A percentile compares a stretch with the other conserved stretches of the same genome.
Conservation (phyloP, 73 alveolate genomes). For the Paramecium pentaurelia region DNA sequence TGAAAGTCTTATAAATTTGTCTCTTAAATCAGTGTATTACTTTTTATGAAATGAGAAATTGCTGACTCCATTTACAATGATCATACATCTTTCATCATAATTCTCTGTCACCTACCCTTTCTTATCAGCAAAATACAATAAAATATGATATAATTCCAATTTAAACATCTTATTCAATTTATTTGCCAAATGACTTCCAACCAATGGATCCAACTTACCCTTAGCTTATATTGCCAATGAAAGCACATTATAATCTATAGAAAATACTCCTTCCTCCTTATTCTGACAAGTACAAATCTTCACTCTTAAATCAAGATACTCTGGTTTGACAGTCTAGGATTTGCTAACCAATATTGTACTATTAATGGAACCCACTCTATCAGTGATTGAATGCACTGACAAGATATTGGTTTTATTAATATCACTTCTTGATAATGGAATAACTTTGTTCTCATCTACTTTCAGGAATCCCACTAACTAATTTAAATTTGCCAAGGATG, state of each 20-base stretch:
- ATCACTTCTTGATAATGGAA: constrained; percentile 46
- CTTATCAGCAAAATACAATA: constrained; percentile 51
- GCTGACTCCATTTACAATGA: constrained; percentile 40
- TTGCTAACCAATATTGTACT: constrained; percentile 4
- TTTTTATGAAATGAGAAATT: constrained; percentile 10
- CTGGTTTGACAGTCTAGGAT: background rate
- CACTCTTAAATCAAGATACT: background rate
- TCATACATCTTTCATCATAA: constrained; percentile 40
- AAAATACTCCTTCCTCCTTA: background rate
- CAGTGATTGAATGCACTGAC: constrained; percentile 58
- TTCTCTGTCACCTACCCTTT: constrained; percentile 49
- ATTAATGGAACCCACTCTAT: constrained; percentile 43
- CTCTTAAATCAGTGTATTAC: background rate
- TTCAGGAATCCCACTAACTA: background rate
- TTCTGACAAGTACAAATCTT: background rate
- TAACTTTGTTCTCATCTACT: constrained; percentile 21
- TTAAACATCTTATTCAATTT: constrained; percentile 30
- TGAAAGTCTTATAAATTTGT: constrained; percentile 35
- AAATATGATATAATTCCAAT: constrained; percentile 16
- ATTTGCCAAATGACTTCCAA: constrained; percentile 40
- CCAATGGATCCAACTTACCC: constrained; percentile 57
- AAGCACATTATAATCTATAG: background rate
- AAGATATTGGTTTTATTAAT: constrained; percentile 55
- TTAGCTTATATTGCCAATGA: constrained; percentile 54
- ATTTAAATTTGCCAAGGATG: constrained; percentile 43